A percentile compares a stretch with the other conserved stretches of the same genome.
These are phyloP conservation scores for Macroventuria anomochaeta DNA, from an alignment of 2,329 filamentous ascomycete species.

Conservation along the genomic window DNA sequence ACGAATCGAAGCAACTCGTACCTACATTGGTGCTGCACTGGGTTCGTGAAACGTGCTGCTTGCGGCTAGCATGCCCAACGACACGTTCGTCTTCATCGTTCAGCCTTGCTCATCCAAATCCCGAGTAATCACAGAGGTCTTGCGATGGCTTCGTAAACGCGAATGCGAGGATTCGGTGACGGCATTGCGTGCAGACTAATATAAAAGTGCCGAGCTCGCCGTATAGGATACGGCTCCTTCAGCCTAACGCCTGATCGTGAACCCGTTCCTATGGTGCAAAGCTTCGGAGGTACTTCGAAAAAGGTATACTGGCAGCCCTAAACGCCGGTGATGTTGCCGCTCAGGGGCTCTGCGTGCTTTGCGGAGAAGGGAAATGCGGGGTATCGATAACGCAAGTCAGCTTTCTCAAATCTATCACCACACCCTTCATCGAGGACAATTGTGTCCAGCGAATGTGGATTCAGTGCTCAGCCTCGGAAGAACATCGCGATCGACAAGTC, in stretches of 20 bases:
- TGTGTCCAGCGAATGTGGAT: slow-evolving; percentile 1
- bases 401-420: slow-evolving; percentile 4
- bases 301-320: slow-evolving; percentile 11
- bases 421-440: neutral
- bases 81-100: neutral
- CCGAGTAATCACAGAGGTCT: neutral
- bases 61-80: slow-evolving; percentile 3
- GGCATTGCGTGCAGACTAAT: slow-evolving; percentile 3
- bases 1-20: slow-evolving; percentile 7
- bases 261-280: neutral
- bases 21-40: slow-evolving; percentile 6
- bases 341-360: slow-evolving; percentile 7
- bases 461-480: slow-evolving; percentile 5
- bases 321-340: slow-evolving; percentile 11
- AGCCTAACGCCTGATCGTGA: neutral
- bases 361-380: slow-evolving; percentile 17
- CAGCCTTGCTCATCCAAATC: neutral
- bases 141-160: neutral
- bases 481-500: neutral
- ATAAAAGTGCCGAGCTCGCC: slow-evolving; percentile 12
- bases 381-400: slow-evolving; percentile 16
- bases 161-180: slow-evolving; percentile 5
- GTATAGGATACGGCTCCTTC: slow-evolving; percentile 10
- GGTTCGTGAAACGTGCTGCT: neutral
- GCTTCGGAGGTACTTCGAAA: slow-evolving; percentile 15